Conservation (phyloP, 129 eudicot genomes). For the Smallanthus sonchifolius region DNA sequence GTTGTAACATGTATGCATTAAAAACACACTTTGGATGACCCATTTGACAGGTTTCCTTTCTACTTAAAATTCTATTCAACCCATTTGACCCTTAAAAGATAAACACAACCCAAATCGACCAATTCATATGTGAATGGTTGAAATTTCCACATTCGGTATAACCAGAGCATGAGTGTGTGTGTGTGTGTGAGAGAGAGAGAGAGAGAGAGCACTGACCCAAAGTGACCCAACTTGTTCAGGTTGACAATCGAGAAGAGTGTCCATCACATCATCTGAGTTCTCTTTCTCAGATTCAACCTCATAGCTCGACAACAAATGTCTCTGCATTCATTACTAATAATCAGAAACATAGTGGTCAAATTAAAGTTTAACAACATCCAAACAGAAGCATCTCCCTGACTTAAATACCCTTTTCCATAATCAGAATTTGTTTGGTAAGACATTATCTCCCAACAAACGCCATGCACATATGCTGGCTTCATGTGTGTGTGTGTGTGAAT, state of each 20-base stretch:
- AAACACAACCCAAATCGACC: too few species aligned
- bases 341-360: slow-evolving; percentile 5
- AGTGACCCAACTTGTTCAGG: slow-evolving; percentile 39
- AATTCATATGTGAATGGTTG: too few species aligned
- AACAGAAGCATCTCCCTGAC: neutral
- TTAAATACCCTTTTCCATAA: neutral
- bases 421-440: neutral
- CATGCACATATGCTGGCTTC: neutral
- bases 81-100: too few species aligned
- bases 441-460: neutral
- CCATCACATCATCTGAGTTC: slow-evolving; percentile 31
- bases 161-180: too few species aligned
- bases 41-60: neutral
- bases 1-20: neutral
- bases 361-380: neutral
- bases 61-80: too few species aligned
- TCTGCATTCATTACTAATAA: slow-evolving; percentile 42
- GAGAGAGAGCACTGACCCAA: slow-evolving; percentile 25
- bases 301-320: slow-evolving; percentile 67
- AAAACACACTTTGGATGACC: neutral
- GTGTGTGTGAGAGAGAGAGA: too few species aligned
- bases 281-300: slow-evolving; percentile 58
- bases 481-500: neutral
- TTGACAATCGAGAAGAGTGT: slow-evolving; percentile 36
- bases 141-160: too few species aligned